Percentiles rank a stretch among this genome's conserved stretches.
Conservation (phyloP, 2,329 filamentous ascomycete genomes). For the Neurospora sp. region DNA sequence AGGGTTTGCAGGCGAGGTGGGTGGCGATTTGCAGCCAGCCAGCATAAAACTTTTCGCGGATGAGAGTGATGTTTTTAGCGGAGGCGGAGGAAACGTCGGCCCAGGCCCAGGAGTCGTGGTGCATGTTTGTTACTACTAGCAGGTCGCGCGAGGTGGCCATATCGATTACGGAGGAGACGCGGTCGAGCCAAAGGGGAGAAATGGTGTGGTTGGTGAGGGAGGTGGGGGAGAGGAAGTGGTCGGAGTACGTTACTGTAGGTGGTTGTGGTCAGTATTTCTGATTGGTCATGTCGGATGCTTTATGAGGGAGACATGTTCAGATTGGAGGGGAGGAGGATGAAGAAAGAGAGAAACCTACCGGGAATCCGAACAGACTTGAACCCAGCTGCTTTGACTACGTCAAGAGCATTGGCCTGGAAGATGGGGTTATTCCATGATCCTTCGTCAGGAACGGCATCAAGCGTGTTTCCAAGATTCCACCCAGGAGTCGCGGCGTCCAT, state of each 20-base stretch:
- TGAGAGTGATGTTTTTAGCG: constrained; percentile 33
- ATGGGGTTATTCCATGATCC: constrained; percentile 49
- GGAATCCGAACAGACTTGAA: constrained; percentile 51
- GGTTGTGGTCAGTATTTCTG: not conserved
- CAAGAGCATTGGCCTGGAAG: constrained; percentile 39
- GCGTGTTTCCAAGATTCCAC: constrained; percentile 53
- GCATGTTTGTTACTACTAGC: constrained; percentile 47
- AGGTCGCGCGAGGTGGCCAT: constrained; percentile 41
- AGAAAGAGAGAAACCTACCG: constrained; percentile 16
- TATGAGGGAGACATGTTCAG: too few relatives aligned
- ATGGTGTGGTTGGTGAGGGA: constrained; percentile 37
- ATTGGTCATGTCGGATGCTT: not conserved
- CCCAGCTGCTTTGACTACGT: constrained; percentile 40
- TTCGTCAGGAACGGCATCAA: constrained; percentile 46
- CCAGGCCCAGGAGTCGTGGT: constrained; percentile 51
- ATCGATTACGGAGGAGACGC: constrained; percentile 48
- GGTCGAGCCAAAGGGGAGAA: constrained; percentile 43
- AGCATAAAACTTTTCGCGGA: constrained; percentile 46
- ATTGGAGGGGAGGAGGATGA: not conserved
- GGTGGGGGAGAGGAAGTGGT: constrained; percentile 38
- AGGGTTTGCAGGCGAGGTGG: constrained; percentile 44
- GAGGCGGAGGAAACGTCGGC: constrained; percentile 34
- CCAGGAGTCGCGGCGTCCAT: constrained; percentile 41
- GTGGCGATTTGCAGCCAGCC: constrained; percentile 50
- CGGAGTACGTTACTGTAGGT: constrained; percentile 44